Percentiles rank a stretch among this genome's conserved stretches.
Conservation (phyloP, 2,329 filamentous ascomycete species). For the Aspergillaceae sp. region DNA sequence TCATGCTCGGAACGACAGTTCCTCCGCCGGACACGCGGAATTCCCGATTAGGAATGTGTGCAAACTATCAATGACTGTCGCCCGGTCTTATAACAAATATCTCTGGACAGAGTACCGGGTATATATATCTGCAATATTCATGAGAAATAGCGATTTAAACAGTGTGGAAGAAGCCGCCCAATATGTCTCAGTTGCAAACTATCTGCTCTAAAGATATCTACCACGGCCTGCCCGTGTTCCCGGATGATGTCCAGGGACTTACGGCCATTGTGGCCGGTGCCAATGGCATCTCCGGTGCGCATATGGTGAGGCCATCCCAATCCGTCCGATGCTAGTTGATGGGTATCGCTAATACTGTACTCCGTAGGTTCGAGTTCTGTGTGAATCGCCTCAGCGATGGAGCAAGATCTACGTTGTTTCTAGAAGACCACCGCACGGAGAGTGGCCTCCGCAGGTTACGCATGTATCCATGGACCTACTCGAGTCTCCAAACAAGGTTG, state of each 20-base stretch:
- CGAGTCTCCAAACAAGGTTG: conserved; percentile 20
- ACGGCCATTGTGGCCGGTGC: conserved; percentile 47
- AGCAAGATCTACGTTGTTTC: conserved; percentile 45
- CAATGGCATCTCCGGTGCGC: conserved; percentile 47
- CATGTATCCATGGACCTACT: conserved; percentile 35
- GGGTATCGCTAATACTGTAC: no score
- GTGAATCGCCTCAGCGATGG: conserved; percentile 42
- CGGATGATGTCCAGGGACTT: conserved; percentile 34
- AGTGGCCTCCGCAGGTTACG: conserved; percentile 32
- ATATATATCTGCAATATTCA: no score
- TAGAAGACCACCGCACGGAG: conserved; percentile 36
- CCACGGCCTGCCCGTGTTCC: conserved; percentile 42
- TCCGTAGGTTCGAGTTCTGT: conserved; percentile 29
- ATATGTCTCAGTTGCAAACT: conserved; percentile 15
- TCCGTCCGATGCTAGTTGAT: no score
- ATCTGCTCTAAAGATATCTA: conserved; percentile 30
- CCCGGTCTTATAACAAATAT: no score
- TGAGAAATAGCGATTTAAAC: no score
- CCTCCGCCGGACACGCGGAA: no score
- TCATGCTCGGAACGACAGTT: no score
- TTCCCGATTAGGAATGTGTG: no score
- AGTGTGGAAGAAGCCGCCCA: not conserved
- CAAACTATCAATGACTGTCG: no score
- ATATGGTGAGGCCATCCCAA: conserved; percentile 12
- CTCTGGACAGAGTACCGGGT: no score